phyloP scores from a whole-genome alignment of 768 basidiomycete species.

The Suillus lakei region DNA sequence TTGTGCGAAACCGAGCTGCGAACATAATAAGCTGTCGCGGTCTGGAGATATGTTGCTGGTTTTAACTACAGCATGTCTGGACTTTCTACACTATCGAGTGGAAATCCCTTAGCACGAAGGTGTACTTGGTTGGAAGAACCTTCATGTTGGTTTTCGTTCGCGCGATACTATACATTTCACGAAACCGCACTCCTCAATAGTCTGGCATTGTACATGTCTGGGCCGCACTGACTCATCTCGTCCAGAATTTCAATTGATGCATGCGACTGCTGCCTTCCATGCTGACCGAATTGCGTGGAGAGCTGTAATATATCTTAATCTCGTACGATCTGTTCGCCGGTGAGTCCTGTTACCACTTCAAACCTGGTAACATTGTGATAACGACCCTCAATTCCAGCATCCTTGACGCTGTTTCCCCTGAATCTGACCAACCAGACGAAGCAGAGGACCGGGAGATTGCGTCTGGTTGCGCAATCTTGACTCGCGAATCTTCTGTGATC shows the following conservation, averaged over 20 bases:
- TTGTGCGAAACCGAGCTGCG: not conserved
- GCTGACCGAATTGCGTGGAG: slow-evolving; percentile 87
- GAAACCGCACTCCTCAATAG: not conserved
- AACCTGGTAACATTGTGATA: not conserved
- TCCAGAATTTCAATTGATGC: slow-evolving; percentile 83
- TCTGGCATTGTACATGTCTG: not conserved
- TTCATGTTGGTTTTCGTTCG: not conserved
- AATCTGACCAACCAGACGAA: slow-evolving; percentile 62
- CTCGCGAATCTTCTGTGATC: slow-evolving; percentile 45
- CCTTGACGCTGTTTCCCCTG: slow-evolving; percentile 72
- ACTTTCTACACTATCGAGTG: not conserved
- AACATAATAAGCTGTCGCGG: not conserved
- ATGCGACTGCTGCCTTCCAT: slow-evolving; percentile 76
- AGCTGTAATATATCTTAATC: slow-evolving; percentile 86
- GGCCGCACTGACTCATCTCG: slow-evolving; percentile 22
- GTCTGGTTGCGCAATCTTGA: slow-evolving; percentile 52
- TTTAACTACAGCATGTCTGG: slow-evolving; percentile 6
- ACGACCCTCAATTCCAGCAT: slow-evolving; percentile 50
- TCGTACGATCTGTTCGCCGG: slow-evolving; percentile 83
- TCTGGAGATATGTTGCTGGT: not conserved
- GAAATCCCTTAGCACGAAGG: not conserved
- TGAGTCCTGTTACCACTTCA: slow-evolving; percentile 35
- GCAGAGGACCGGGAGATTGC: slow-evolving; percentile 60
- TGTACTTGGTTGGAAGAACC: not conserved
- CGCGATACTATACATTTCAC: not conserved